Evolutionary conservation across 257 asterid species (phyloP).

Genomic region (Solanum habrochaites): DNA sequence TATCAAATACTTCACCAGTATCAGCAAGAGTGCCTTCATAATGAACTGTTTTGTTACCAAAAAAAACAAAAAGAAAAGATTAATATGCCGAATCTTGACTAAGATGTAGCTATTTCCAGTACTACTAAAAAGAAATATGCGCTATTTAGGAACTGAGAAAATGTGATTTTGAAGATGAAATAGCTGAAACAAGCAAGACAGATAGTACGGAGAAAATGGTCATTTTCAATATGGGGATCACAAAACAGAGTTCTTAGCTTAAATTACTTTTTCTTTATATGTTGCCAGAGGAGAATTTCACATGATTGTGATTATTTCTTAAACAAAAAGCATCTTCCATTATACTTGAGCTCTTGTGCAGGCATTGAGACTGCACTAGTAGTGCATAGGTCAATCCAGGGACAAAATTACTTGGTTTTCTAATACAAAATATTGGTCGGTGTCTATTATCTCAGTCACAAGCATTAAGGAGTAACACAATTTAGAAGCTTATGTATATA

Average conservation of each 20-base stretch:
- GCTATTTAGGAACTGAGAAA: not conserved
- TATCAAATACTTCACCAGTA: conserved; percentile 91
- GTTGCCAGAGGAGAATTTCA: not conserved
- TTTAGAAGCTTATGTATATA: not conserved
- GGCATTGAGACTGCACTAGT: not conserved
- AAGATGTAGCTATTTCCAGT: not conserved
- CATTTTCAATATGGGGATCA: not conserved
- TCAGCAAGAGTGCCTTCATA: conserved; percentile 87
- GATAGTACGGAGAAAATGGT: not conserved
- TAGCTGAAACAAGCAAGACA: not conserved
- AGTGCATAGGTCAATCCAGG: not conserved
- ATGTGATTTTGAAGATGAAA: not conserved
- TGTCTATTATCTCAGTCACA: not conserved
- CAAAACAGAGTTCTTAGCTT: not conserved
- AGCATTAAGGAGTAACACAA: not conserved
- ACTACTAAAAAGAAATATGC: not conserved
- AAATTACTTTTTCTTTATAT: not conserved
- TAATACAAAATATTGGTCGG: not conserved
- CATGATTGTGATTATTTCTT: not conserved
- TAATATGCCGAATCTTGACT: not conserved
- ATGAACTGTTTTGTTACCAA: conserved; percentile 42
- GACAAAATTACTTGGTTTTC: not conserved
- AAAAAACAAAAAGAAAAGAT: not conserved
- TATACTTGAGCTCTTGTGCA: not conserved
- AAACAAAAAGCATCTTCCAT: not conserved